Evolutionary conservation across 2,329 filamentous ascomycete genomes (phyloP).

Genomic region (Fusarium sterilihyphosum): DNA sequence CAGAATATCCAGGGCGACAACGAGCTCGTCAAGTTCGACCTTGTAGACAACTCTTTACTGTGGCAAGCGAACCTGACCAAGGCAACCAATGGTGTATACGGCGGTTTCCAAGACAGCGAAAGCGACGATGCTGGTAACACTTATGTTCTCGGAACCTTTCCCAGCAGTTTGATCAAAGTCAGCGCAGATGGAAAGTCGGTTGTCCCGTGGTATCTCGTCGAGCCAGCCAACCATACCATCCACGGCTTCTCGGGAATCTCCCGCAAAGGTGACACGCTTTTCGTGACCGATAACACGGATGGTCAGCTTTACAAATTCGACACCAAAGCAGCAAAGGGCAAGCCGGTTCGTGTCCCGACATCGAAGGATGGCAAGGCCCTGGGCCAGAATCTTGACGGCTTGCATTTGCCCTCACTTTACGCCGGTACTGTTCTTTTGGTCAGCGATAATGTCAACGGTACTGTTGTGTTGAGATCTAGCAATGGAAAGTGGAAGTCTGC

Average conservation of each 20-base stretch:
- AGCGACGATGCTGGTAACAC: constrained; percentile 49
- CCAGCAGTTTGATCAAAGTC: constrained; percentile 50
- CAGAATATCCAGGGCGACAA: constrained; percentile 50
- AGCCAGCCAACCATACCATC: constrained; percentile 40
- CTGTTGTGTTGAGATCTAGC: constrained; percentile 49
- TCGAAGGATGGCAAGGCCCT: neutral
- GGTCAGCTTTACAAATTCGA: constrained; percentile 51
- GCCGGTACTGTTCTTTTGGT: constrained; percentile 48
- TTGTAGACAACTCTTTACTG: constrained; percentile 31
- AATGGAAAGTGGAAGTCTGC: constrained; percentile 49
- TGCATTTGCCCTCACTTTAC: constrained; percentile 48
- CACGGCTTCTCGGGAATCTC: neutral
- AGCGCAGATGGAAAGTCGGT: constrained; percentile 42
- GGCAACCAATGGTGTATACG: constrained; percentile 43
- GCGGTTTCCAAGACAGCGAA: constrained; percentile 53
- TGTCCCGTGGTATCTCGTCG: constrained; percentile 47
- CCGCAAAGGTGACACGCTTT: constrained; percentile 35
- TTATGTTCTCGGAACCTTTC: constrained; percentile 52
- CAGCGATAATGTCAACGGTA: constrained; percentile 44
- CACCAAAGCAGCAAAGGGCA: constrained; percentile 20
- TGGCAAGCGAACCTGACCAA: constrained; percentile 49
- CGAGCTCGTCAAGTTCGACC: constrained; percentile 50
- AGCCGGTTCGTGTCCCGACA: neutral
- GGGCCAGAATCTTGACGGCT: constrained; percentile 38
- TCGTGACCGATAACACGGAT: constrained; percentile 44